Percentiles rank a stretch among this genome's conserved stretches.
Conservation (phyloP, 2,329 filamentous ascomycete species). For the Aureobasidium uvarum region DNA sequence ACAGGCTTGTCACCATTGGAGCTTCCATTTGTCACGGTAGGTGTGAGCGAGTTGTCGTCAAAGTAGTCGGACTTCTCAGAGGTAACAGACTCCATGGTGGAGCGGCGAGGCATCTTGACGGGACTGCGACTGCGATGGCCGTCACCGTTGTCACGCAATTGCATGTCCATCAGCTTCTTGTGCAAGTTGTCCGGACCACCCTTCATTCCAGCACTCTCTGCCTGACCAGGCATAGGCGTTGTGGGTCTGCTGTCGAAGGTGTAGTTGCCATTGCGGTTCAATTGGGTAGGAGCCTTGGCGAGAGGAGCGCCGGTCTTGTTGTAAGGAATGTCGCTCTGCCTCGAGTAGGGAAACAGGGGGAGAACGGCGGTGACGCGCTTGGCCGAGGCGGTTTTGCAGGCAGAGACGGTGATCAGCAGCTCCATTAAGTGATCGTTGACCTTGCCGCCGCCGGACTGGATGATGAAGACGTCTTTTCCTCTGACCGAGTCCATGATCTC, state of each 20-base stretch:
- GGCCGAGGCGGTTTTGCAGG: constrained; percentile 91
- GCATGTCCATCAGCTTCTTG: constrained; percentile 68
- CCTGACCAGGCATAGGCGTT: constrained; percentile 72
- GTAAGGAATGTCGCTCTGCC: constrained; percentile 95
- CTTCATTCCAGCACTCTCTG: constrained; percentile 63
- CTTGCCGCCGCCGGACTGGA: constrained; percentile 87
- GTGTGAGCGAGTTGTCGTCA: constrained; percentile 29
- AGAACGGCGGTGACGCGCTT: constrained; percentile 91
- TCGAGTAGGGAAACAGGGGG: constrained; percentile 93
- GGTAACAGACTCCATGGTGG: constrained; percentile 36
- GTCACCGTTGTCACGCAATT: constrained; percentile 51
- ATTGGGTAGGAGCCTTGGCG: constrained; percentile 61
- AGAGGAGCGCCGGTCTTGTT: constrained; percentile 92
- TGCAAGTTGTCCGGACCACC: constrained; percentile 70
- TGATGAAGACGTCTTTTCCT: constrained; percentile 98
- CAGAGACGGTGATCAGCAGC: constrained; percentile 96
- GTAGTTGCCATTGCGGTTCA: constrained; percentile 55
- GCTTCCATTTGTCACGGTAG: constrained; percentile 39
- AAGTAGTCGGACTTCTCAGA: constrained; percentile 35
- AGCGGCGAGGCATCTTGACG: constrained; percentile 27
- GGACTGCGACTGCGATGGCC: constrained; percentile 21
- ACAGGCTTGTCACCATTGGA: constrained; percentile 61
- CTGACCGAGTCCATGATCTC: constrained; percentile 96
- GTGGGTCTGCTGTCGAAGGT: constrained; percentile 91
- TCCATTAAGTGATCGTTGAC: constrained; percentile 98